These are phyloP conservation scores for Talaromyces proteolyticus DNA, from an alignment of 495 filamentous ascomycete genomes.

Conservation along the genomic window DNA sequence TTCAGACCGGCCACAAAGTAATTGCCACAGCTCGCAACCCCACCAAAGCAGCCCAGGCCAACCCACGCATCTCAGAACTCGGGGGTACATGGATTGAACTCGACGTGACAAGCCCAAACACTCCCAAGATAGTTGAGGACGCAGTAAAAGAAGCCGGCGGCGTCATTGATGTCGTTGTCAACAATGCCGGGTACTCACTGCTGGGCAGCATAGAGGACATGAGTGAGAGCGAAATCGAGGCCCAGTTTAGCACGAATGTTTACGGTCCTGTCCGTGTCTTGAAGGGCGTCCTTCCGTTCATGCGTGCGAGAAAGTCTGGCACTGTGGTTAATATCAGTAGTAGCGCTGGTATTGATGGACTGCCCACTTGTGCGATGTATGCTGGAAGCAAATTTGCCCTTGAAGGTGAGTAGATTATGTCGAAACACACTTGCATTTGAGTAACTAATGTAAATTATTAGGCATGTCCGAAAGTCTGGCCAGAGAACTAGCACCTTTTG, in stretches of 20 bases:
- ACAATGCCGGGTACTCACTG: slow-evolving; percentile 25
- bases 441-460: no score
- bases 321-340: slow-evolving; percentile 41
- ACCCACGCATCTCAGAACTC: slow-evolving; percentile 15
- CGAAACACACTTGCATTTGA: no score
- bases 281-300: slow-evolving; percentile 30
- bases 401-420: no score
- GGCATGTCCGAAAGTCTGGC: slow-evolving; percentile 12
- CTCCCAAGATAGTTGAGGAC: no score
- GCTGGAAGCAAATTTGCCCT: slow-evolving; percentile 21
- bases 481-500: slow-evolving; percentile 11
- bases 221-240: slow-evolving; percentile 28
- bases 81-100: slow-evolving; percentile 26
- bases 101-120: slow-evolving; percentile 32
- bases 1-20: slow-evolving; percentile 45
- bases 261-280: slow-evolving; percentile 37
- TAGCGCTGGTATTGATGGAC: slow-evolving; percentile 10
- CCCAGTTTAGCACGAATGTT: slow-evolving; percentile 43
- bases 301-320: slow-evolving; percentile 30
- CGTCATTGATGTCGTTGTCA: slow-evolving; percentile 21
- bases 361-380: slow-evolving; percentile 15
- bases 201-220: slow-evolving; percentile 16
- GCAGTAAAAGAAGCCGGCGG: slow-evolving; percentile 8
- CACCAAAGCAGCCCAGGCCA: slow-evolving; percentile 21
- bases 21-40: slow-evolving; percentile 48